Base-by-base conservation (phyloP, 2,329 filamentous ascomycete genomes). In the Penicillium glabrum region DNA sequence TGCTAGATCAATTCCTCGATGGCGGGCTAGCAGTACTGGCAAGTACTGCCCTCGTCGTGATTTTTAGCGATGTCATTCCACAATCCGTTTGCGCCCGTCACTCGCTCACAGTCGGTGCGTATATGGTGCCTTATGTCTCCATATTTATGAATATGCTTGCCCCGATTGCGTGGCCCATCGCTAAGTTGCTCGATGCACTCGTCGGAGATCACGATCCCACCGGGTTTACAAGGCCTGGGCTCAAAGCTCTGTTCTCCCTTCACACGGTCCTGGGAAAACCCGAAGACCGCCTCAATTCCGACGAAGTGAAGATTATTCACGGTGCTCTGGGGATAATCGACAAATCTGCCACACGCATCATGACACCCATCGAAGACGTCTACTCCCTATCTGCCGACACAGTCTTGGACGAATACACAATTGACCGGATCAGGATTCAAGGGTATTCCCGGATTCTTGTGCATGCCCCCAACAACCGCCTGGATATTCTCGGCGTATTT, bases 231-330 rank as follows among this genome's bases (percentile, higher is more conserved):
- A 98, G 97, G 80, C 92, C 91, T 59, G 95, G 93, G 0, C 79
- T 98, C 65, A 98, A 98, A 80, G 97, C 93, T 0, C 81, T 98
- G 27, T 93, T 98, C 26, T 96, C 91, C 0, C 82, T 98, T 23
- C 93, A 98, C 79, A 91, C 95, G 75, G 93, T 89, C n/a, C 79
- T 98, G 10, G 93, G 93, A 27, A 87, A 90, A 35, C 88, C 89
- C 13, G 83, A 83, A 29, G 91, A 98, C 69, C 88, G 93, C 51
- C 80, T 99, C 54, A 97, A 96, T 74, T 88, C 96, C 65, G 95
- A 99, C 70, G 93, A 99, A 74, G 93, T 98, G 63, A 97, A 93
- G 58, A 98, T 99, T 73, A 97, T 98, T 75, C 96, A 90, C 64
- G 93, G 93, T 31, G 93, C 97, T 14, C 79, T 99, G 58, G 93